Evolutionary conservation across 768 basidiomycete species (phyloP).

Genomic region (Termitomyces sp.): DNA sequence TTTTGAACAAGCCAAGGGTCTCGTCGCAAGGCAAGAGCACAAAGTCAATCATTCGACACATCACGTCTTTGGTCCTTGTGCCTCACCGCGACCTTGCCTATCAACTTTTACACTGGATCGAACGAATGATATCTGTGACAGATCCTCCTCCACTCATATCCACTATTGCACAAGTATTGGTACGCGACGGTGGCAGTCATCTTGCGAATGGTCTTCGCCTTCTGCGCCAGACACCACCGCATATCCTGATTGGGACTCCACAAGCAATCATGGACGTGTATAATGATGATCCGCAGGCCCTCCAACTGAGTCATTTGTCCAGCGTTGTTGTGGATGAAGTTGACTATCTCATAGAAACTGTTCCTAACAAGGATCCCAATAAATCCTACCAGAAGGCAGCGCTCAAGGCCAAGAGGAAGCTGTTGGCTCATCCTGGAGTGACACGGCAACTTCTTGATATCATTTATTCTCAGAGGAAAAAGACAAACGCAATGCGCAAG

Average conservation of each 20-base stretch:
- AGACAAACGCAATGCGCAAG: slow-evolving; percentile 19
- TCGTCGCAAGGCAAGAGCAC: slow-evolving; percentile 17
- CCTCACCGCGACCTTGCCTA: slow-evolving; percentile 70
- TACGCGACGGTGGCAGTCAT: slow-evolving; percentile 42
- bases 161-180: slow-evolving; percentile 53
- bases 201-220: slow-evolving; percentile 31
- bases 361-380: slow-evolving; percentile 34
- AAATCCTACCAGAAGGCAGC: slow-evolving; percentile 29
- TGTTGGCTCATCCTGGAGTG: slow-evolving; percentile 49
- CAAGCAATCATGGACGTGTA: slow-evolving; percentile 59
- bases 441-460: slow-evolving; percentile 55
- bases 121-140: slow-evolving; percentile 36
- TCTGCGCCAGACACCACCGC: slow-evolving; percentile 44
- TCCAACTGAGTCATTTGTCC: slow-evolving; percentile 42
- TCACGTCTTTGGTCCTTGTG: slow-evolving; percentile 58
- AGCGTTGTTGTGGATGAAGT: slow-evolving; percentile 72
- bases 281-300: slow-evolving; percentile 31
- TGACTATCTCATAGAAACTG: slow-evolving; percentile 61
- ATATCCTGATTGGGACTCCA: slow-evolving; percentile 69
- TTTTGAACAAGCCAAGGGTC: slow-evolving; percentile 51
- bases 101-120: slow-evolving; percentile 63
- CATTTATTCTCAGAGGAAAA: slow-evolving; percentile 38
- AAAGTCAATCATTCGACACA: slow-evolving; percentile 20
- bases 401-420: slow-evolving; percentile 33
- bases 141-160: slow-evolving; percentile 26